Evolutionary conservation across 495 filamentous ascomycete species (phyloP), one percentile per base, ranked within the genome.

Genomic region (Ramalina intermedia): DNA sequence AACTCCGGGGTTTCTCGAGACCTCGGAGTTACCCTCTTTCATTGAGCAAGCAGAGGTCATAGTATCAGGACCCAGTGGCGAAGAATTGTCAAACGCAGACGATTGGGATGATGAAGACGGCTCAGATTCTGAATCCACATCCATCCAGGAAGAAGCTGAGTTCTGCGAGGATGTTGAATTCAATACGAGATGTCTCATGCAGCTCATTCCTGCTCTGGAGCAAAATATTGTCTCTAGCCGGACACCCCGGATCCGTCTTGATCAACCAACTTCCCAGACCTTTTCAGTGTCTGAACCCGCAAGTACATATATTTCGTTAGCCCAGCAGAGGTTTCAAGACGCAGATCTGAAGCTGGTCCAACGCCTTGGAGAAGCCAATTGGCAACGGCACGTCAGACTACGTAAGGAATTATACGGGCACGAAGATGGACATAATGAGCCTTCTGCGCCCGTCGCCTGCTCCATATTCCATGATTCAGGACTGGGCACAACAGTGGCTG

Each of bases 281-380:
- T 53, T 58, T 29, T 21, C 16, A 24, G 43, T 50, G 11, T 55
- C 55, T 39, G 46, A 45, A 14, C 48, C 54, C n/a, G 55, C 54
- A 13, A n/a, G 37, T 12, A 18, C 41, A 24, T 58, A 52, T 43
- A 41, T 53, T 5, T 46, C 21, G 6, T 21, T 43, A 16, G 45
- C 52, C 20, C 39, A 36, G 18, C 54, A 58, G 18, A 58, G 46
- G 20, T 58, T 38, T 39, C 23, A 20, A 6, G 2, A 29, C 9
- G 52, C 52, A 17, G 18, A 41, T 33, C 16, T 8, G 6, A 14
- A 47, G 38, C 29, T 58, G 23, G 37, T 48, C 14, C 48, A 56
- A 36, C 55, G 55, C 3, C 46, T 58, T 23, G 55, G 54, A 20
- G 43, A 58, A 49, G 54, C 54, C 7, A 58, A 58, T 37, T 55